Base-by-base conservation (phyloP, 2,329 filamentous ascomycete species). In the Gaeumannomyces sp. region DNA sequence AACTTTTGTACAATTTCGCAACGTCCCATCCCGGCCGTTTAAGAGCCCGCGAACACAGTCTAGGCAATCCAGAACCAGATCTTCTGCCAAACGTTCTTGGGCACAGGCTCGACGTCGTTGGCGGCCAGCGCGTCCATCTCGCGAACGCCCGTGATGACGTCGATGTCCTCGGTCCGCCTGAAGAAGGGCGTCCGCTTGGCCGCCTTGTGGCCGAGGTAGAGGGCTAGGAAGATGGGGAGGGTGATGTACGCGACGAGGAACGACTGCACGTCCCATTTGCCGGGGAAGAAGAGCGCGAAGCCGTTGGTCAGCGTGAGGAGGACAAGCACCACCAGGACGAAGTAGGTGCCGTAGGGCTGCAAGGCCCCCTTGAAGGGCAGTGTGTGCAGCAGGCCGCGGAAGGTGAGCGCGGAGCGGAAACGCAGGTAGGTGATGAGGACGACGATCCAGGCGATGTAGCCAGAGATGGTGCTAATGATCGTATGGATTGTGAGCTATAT, bases 261-360 rank as follows among this genome's bases (percentile, higher is more conserved):
- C 70, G 80, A 80, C 6, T 81, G 79, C 0, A 81, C 83, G 22
- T 80, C 83, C 83, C 87, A 94, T 33, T 87, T 79, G 10, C 80
- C 77, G 0, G 86, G 84, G 73, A 89, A 89, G 73, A 94, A 93
- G 19, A 89, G 84, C 50, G 87, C 83, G 75, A 93, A 94, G 1
- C 90, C 91, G 70, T 92, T 92, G 69, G 91, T 88, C 3, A 93
- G 75, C 1, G 83, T 85, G n/a, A 93, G 79, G 31, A 91, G 76
- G 3, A 75, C 72, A 64, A 92, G 82, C 29, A 84, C 86, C 3
- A 86, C 72, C 1, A 92, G 81, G 13, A 83, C 81, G 64, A 83
- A 76, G 71, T 82, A 91, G 0, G 89, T 83, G 2, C 85, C 85
- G 71, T 88, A 92, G 0, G 90, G 85, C 72, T 87, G 84, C 16